Evolutionary conservation across 225 moss, liverwort and hornwort species (phyloP).

Genomic region (Physcomitrium patens): DNA sequence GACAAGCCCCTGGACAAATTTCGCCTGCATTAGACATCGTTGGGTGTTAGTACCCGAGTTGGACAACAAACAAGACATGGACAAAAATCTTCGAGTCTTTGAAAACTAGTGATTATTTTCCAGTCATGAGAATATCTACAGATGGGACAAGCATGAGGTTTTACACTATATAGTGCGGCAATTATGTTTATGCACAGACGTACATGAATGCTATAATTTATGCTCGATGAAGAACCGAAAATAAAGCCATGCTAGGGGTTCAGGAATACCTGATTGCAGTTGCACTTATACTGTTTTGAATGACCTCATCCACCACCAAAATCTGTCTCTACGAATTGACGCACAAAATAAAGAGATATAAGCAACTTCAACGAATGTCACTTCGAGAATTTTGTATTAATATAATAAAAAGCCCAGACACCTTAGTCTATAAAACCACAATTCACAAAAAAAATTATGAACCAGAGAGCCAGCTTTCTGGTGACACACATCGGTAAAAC

Average conservation of each 20-base stretch:
- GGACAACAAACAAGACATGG: not conserved
- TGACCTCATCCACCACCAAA: constrained; percentile 73
- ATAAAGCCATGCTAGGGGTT: not conserved
- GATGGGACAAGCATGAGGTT: not conserved
- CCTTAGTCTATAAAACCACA: not conserved
- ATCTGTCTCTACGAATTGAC: constrained; percentile 66
- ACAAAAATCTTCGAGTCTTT: not conserved
- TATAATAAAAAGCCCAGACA: constrained; percentile 2
- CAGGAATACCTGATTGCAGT: constrained; percentile 73
- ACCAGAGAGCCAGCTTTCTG: not conserved
- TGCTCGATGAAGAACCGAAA: not conserved
- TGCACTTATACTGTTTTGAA: constrained; percentile 85
- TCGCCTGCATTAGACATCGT: constrained; percentile 48
- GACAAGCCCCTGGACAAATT: constrained; percentile 84
- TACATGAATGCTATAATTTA: not conserved
- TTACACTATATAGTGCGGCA: not conserved
- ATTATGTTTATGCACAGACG: constrained; percentile 5
- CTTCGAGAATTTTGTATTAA: not conserved
- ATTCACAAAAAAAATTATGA: not conserved
- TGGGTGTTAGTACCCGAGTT: not conserved
- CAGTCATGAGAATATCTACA: not conserved
- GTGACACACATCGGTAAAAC: not conserved
- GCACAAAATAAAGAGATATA: constrained; percentile 14
- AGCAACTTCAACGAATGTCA: not conserved
- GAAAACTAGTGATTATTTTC: not conserved